Evolutionary conservation across 768 basidiomycete genomes (phyloP), one percentile per base, ranked within the genome.

Genomic region (Russula sp.): DNA sequence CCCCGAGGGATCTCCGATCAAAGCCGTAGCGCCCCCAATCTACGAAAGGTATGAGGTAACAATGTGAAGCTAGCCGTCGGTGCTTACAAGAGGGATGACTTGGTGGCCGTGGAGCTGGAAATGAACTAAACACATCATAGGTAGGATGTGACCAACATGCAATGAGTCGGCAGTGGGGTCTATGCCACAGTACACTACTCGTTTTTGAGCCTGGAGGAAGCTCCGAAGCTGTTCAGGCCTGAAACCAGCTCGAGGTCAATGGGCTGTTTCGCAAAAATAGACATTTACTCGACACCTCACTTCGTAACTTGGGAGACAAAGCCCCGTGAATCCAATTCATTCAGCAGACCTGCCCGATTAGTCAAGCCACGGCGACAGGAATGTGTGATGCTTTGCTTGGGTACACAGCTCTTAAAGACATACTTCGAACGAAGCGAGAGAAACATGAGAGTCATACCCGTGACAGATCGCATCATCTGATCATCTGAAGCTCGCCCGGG

Each of bases 1-100:
- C 2, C 97, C 96, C 4, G 95, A 96, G 8, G 97, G 97, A 71
- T 99, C 97, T 6, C 97, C 97, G 50, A 99, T 87, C n/a, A 89
- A 85, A 9, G 94, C 97, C 0, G 96, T 98, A 9, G 94, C 95
- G 1, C 94, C 94, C 37, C 97, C 96, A 72, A 98, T 89, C 96
- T 98, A 70, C 37, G 37, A 45, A 47, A 39, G 44, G 54, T 31
- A 59, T 66, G 54, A 58, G 34, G 51, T 5, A 53, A 35, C 32
- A 35, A 48, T 64, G 44, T 6, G 4, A 51, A 55, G 6, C 42
- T 57, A 34, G 48, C 18, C 27, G 52, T 20, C 32, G 34, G n/a
- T 32, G 1, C 90, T 75, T 70, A 97, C 96, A 32, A 99, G 80
- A 5, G 91, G 87, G 37, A 98, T 86, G 45, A 86, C 79, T 34